Percentiles rank a stretch among this genome's conserved stretches.
phyloP scores from a whole-genome alignment of 2,329 filamentous ascomycete genomes.

The Phialophora macrospora region DNA sequence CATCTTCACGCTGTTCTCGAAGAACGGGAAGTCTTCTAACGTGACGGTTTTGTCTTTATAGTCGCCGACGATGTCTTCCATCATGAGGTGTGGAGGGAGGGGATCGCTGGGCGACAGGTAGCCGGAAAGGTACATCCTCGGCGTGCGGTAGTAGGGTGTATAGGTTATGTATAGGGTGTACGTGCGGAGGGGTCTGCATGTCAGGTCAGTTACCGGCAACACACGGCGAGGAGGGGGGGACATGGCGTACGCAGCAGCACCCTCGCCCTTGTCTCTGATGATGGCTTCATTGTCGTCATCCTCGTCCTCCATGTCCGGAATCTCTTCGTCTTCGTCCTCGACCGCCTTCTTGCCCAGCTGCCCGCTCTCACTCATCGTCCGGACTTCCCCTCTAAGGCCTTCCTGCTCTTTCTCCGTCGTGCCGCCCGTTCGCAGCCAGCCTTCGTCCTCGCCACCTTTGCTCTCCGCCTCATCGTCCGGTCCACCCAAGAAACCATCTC shows the following conservation, averaged over 20 bases:
- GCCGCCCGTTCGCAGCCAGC: slow-evolving; percentile 88
- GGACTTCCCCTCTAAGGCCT: slow-evolving; percentile 76
- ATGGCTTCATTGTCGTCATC: slow-evolving; percentile 94
- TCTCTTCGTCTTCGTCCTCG: slow-evolving; percentile 73
- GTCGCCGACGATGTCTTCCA: slow-evolving; percentile 95
- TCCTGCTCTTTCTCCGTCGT: slow-evolving; percentile 66
- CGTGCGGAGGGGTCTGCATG: slow-evolving; percentile 75
- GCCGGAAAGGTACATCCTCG: slow-evolving; percentile 90
- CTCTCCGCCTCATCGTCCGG: slow-evolving; percentile 54
- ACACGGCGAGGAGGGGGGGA: not conserved
- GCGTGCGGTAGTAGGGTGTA: slow-evolving; percentile 93
- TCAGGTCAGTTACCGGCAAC: slow-evolving; percentile 13
- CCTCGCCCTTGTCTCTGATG: slow-evolving; percentile 71
- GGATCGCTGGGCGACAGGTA: slow-evolving; percentile 81
- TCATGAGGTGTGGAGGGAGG: slow-evolving; percentile 82
- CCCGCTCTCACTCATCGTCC: slow-evolving; percentile 86
- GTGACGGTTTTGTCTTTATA: slow-evolving; percentile 99
- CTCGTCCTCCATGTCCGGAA: slow-evolving; percentile 98
- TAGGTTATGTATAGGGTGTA: slow-evolving; percentile 99
- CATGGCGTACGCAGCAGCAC: slow-evolving; percentile 59
- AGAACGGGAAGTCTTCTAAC: slow-evolving; percentile 95
- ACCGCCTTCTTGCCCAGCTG: slow-evolving; percentile 77
- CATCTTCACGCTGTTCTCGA: slow-evolving; percentile 90
- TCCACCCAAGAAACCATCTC: slow-evolving; percentile 68
- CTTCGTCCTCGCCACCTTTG: slow-evolving; percentile 67